These are phyloP conservation scores for Seiridium cupressi DNA, from an alignment of 2,329 filamentous ascomycete genomes.

Conservation along the genomic window DNA sequence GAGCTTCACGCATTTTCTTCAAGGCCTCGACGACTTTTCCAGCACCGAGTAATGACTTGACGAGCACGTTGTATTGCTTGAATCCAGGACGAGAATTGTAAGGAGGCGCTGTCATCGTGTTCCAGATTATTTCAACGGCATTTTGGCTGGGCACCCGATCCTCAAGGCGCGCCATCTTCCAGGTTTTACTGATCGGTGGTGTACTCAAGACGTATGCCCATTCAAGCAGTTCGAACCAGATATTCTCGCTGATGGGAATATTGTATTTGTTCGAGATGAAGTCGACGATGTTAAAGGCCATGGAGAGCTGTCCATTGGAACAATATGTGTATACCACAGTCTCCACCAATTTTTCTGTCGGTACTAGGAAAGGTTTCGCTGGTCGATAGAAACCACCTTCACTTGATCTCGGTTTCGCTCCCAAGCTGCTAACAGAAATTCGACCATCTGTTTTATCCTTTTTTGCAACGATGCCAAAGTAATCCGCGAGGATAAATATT, in stretches of 20 bases:
- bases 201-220: slow-evolving; percentile 61
- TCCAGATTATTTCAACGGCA: slow-evolving; percentile 54
- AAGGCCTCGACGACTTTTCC: slow-evolving; percentile 15
- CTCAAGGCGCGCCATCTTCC: slow-evolving; percentile 28
- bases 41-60: slow-evolving; percentile 34
- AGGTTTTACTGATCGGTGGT: slow-evolving; percentile 34
- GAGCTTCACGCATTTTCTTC: slow-evolving; percentile 24
- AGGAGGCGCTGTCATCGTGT: slow-evolving; percentile 57
- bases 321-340: slow-evolving; percentile 69
- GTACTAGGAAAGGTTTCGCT: slow-evolving; percentile 33
- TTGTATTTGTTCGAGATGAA: slow-evolving; percentile 59
- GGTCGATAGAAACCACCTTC: slow-evolving; percentile 6
- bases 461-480: slow-evolving; percentile 24
- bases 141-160: slow-evolving; percentile 33
- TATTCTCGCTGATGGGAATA: slow-evolving; percentile 51
- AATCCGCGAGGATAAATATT: slow-evolving; percentile 22
- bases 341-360: slow-evolving; percentile 57
- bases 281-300: slow-evolving; percentile 59
- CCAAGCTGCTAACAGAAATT: neutral
- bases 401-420: neutral
- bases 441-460: slow-evolving; percentile 6
- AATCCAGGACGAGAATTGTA: slow-evolving; percentile 57
- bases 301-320: slow-evolving; percentile 60
- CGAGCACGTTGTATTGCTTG: slow-evolving; percentile 50
- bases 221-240: slow-evolving; percentile 67